A percentile compares a stretch with the other conserved stretches of the same genome.
phyloP scores from a whole-genome alignment of 2,329 filamentous ascomycete genomes.

The Fusarium camptoceras region DNA sequence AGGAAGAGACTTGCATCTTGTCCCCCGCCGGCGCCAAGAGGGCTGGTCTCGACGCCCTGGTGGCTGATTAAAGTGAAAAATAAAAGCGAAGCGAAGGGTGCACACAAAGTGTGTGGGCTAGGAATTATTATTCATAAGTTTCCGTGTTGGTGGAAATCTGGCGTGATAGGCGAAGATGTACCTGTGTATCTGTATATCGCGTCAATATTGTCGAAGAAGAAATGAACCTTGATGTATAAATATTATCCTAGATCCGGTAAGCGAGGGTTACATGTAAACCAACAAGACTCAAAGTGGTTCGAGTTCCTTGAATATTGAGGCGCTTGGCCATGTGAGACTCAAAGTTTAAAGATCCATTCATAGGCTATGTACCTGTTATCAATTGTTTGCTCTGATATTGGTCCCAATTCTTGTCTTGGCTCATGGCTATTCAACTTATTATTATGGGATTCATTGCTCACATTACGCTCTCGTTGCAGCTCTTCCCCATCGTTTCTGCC shows the following conservation, averaged over 20 bases:
- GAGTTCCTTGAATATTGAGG: constrained; percentile 4
- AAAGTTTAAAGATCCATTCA: background rate
- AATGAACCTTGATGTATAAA: background rate
- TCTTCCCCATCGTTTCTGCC: background rate
- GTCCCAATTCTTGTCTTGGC: constrained; percentile 4
- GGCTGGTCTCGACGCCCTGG: constrained; percentile 26
- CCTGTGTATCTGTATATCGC: background rate
- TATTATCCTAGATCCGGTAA: background rate
- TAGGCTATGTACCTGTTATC: background rate
- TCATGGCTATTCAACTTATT: background rate
- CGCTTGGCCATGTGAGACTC: background rate
- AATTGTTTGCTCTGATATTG: background rate
- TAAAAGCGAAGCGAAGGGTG: constrained; percentile 2
- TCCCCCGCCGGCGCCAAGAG: constrained; percentile 26
- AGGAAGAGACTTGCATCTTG: constrained; percentile 37
- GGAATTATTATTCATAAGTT: constrained; percentile 6
- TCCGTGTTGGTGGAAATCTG: background rate
- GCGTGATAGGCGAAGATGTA: background rate
- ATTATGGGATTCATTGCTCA: background rate
- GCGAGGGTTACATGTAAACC: background rate
- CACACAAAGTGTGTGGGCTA: background rate
- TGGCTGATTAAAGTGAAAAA: constrained; percentile 27
- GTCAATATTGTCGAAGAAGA: background rate
- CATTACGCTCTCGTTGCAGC: background rate
- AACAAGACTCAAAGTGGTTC: constrained; percentile 2